Base-by-base conservation (phyloP, 2,329 filamentous ascomycete species). In the Scleromitrula shiraiana region DNA sequence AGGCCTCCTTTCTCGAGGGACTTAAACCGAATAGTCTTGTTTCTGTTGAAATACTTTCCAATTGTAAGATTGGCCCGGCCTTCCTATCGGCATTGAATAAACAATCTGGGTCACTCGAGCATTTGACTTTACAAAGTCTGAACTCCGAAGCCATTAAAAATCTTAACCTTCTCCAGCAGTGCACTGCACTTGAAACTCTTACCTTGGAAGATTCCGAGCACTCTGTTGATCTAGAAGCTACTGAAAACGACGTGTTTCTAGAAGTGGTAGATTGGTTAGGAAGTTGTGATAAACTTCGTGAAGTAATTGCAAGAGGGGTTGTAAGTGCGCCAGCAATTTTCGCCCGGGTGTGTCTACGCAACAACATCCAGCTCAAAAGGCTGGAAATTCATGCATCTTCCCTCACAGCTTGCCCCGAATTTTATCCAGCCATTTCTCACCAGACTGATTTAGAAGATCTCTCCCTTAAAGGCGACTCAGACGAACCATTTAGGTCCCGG, bases 11-110 rank as follows among this genome's bases (percentile, higher is more conserved):
- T 57, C 69, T 87, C 39, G 66, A 65, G 20, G 68, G 70, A 1
- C 68, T 87, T 41, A 70, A 65, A 15, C 69, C 73, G 2, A 73
- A 85, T 52, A 77, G 72, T 1, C 64, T 88, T 9, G 69, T 70
- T 48, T 72, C 71, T 17, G 80, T 87, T 48, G 69, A 78, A 49
- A 72, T 80, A 23, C 70, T 80, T 46, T 76, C 75, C 57, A 67
- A 70, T 33, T 77, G 77, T 53, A 65, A 70, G 2, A 69, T 84
- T 14, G 75, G 74, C 0, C 64, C 68, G 3, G 67, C 75, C 36
- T 76, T 79, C 1, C 74, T 83, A 39, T 61, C 69, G 22, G 72
- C 74, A 3, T 56, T 82, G 5, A 73, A 70, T 50, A 65, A 66
- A 19, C 78, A 82, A 54, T 65, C 69, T 12, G 62, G 69, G 35